These are phyloP conservation scores for Phanerochaete sordida DNA, from an alignment of 768 basidiomycete genomes.

Conservation along the genomic window DNA sequence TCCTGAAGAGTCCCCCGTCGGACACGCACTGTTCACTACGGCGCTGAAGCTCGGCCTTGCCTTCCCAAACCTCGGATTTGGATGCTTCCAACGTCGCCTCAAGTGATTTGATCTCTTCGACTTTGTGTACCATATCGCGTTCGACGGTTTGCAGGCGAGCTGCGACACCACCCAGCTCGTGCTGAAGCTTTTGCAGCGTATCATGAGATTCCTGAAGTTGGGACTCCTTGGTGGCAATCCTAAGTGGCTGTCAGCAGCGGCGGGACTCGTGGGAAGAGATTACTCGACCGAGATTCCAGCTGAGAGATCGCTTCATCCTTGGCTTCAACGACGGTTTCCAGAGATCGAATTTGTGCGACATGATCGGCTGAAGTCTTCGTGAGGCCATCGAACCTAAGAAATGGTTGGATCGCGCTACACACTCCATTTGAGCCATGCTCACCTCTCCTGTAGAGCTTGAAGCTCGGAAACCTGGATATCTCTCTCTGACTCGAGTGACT, in stretches of 20 bases:
- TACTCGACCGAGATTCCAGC: not conserved
- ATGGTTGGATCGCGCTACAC: not conserved
- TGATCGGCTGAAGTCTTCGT: not conserved
- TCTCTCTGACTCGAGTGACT: not conserved
- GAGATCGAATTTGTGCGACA: not conserved
- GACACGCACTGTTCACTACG: slow-evolving; percentile 18
- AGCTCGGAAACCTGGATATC: slow-evolving; percentile 9
- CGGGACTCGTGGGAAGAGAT: not conserved
- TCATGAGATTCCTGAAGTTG: not conserved
- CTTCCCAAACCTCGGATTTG: not conserved
- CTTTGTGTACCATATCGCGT: not conserved
- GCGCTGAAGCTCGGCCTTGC: not conserved
- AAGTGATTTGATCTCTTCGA: not conserved
- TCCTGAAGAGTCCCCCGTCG: too few relatives aligned
- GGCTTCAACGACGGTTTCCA: not conserved
- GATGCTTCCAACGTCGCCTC: not conserved
- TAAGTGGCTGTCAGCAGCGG: not conserved
- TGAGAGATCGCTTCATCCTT: slow-evolving; percentile 6
- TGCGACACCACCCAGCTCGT: slow-evolving; percentile 7
- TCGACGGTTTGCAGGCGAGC: slow-evolving; percentile 8
- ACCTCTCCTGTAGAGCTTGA: slow-evolving; percentile 10
- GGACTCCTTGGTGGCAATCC: not conserved
- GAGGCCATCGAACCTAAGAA: not conserved
- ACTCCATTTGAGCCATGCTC: too few relatives aligned
- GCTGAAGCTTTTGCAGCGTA: slow-evolving; percentile 3